A percentile compares a stretch with the other conserved stretches of the same genome.
phyloP scores from a whole-genome alignment of 495 filamentous ascomycete genomes.

The Penicillium roqueforti region DNA sequence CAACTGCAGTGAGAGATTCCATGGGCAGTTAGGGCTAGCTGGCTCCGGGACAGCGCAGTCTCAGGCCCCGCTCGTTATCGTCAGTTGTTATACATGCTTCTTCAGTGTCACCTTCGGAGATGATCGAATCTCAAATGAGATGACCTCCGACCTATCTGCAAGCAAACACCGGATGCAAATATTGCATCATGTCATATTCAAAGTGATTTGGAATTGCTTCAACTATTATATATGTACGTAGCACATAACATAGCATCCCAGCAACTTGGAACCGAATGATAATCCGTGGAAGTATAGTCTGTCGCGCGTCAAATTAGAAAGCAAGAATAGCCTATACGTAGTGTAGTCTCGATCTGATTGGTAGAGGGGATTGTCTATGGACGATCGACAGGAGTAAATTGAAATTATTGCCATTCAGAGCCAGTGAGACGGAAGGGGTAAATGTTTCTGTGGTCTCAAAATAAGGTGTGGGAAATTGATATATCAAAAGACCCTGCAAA shows the following conservation, averaged over 20 bases:
- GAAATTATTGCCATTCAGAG: neutral
- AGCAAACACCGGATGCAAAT: neutral
- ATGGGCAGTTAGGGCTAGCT: neutral
- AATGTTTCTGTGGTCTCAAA: neutral
- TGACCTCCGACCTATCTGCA: neutral
- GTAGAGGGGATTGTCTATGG: neutral
- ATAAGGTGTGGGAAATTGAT: constrained; percentile 3
- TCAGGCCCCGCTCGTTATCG: neutral
- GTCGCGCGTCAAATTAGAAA: neutral
- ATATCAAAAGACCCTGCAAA: neutral
- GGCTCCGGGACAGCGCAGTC: neutral
- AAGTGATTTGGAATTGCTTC: neutral
- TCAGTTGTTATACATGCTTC: neutral
- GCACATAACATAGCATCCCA: neutral
- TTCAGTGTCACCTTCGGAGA: neutral
- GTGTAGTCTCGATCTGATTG: neutral
- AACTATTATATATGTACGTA: neutral
- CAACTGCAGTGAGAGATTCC: neutral
- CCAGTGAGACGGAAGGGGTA: neutral
- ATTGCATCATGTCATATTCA: neutral
- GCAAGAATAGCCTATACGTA: neutral
- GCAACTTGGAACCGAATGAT: neutral
- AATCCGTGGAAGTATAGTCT: neutral
- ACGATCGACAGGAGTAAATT: constrained; percentile 1
- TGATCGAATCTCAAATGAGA: neutral